Conservation (phyloP, 345 rosid species). For the Gossypium sturtianum region DNA sequence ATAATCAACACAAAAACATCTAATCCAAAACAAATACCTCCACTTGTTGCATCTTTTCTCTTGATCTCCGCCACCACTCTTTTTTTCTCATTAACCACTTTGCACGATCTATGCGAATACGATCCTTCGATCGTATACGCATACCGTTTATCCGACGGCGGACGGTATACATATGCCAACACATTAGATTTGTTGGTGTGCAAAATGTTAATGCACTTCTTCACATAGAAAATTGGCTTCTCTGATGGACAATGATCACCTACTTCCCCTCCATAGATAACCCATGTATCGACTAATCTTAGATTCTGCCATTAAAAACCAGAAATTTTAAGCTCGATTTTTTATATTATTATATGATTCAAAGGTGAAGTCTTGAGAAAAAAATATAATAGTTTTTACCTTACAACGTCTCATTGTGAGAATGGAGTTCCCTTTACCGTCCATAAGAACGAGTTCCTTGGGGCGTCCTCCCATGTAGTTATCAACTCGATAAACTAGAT, state of each 20-base stretch:
- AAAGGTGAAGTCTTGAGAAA: not conserved
- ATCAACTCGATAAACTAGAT: constrained; percentile 70
- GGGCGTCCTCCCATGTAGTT: constrained; percentile 46
- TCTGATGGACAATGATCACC: constrained; percentile 18
- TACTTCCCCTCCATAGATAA: constrained; percentile 55
- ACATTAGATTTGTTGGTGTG: constrained; percentile 25
- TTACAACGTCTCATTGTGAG: constrained; percentile 58
- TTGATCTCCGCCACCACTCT: constrained; percentile 60
- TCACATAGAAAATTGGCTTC: constrained; percentile 49
- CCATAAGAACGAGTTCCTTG: constrained; percentile 68
- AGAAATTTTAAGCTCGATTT: not conserved
- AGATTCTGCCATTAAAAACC: constrained; percentile 31
- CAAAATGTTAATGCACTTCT: constrained; percentile 36
- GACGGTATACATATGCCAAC: constrained; percentile 37
- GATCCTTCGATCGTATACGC: constrained; percentile 65
- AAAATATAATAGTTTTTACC: constrained; percentile 30
- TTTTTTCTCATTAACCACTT: constrained; percentile 45
- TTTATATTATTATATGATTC: not conserved
- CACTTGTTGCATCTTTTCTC: constrained; percentile 47
- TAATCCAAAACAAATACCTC: constrained; percentile 49
- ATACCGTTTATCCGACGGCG: constrained; percentile 24
- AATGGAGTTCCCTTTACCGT: constrained; percentile 56
- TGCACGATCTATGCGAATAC: constrained; percentile 58
- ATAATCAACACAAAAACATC: constrained; percentile 71
- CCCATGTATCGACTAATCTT: constrained; percentile 42